phyloP scores from a whole-genome alignment of 768 basidiomycete species.

The Russula emetica region DNA sequence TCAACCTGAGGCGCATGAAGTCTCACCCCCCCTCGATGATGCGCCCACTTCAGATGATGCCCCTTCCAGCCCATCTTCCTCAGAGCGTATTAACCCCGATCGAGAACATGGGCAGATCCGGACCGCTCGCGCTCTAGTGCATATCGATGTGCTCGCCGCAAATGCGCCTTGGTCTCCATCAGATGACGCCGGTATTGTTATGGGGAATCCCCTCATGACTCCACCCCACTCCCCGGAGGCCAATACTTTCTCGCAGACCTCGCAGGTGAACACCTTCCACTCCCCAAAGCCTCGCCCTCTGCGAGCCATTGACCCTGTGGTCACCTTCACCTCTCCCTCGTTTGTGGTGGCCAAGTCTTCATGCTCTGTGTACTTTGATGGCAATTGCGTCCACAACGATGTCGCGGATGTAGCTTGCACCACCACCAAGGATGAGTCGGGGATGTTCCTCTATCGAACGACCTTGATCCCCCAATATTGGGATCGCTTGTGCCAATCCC shows the following conservation, averaged over 20 bases:
- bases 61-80: slow-evolving; percentile 21
- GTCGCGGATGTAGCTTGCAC: slow-evolving; percentile 31
- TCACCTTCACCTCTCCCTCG: slow-evolving; percentile 54
- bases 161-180: slow-evolving; percentile 27
- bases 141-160: slow-evolving; percentile 28
- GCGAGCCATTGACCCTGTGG: slow-evolving; percentile 57
- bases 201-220: slow-evolving; percentile 23
- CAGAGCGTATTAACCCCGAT: slow-evolving; percentile 21
- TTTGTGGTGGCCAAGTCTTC: slow-evolving; percentile 49
- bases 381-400: slow-evolving; percentile 50
- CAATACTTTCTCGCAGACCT: slow-evolving; percentile 16
- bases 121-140: slow-evolving; percentile 36
- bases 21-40: slow-evolving; percentile 24
- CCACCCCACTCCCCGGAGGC: slow-evolving; percentile 26
- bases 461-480: slow-evolving; percentile 62
- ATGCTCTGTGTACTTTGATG: slow-evolving; percentile 52
- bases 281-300: slow-evolving; percentile 47
- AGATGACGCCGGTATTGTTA: slow-evolving; percentile 24
- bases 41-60: slow-evolving; percentile 20
- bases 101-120: slow-evolving; percentile 27
- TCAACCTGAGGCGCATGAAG: slow-evolving; percentile 13
- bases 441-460: slow-evolving; percentile 51
- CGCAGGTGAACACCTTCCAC: slow-evolving; percentile 30
- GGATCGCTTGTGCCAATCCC: slow-evolving; percentile 51
- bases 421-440: slow-evolving; percentile 14